Conservation (phyloP, 768 basidiomycete genomes). For the Termitomyces bulborhizus region DNA sequence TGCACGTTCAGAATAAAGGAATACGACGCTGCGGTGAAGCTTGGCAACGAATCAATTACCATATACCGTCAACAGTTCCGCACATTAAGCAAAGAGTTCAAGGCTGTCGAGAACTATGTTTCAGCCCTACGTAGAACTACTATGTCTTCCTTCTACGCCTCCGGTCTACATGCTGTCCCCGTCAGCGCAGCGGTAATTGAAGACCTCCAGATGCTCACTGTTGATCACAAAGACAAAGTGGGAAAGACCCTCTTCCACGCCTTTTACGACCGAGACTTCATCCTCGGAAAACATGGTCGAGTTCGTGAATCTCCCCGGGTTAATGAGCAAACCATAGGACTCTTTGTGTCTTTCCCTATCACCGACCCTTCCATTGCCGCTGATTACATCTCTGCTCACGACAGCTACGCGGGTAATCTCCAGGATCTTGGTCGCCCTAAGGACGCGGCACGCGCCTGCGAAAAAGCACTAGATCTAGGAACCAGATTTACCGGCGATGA, state of each 20-base stretch:
- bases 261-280: background rate
- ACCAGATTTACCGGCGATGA: background rate
- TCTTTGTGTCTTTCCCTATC: background rate
- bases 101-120: background rate
- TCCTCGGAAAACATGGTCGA: constrained; percentile 6
- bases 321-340: background rate
- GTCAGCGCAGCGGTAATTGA: constrained; percentile 1
- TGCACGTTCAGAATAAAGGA: constrained; percentile 4
- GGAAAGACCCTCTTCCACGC: background rate
- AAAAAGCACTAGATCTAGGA: constrained; percentile 2
- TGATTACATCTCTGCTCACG: background rate
- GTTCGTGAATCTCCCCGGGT: constrained; percentile 3
- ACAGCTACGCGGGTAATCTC: constrained; percentile 5
- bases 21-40: background rate
- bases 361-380: background rate
- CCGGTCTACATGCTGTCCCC: background rate
- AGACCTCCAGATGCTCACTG: background rate
- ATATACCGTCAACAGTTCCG: background rate
- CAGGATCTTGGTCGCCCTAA: background rate
- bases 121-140: background rate
- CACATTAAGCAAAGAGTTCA: background rate
- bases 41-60: constrained; percentile 2
- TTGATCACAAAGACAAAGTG: background rate
- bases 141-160: background rate
- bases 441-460: constrained; percentile 2